These are phyloP conservation scores for Exophiala xenobiotica DNA, from an alignment of 2,329 filamentous ascomycete genomes.

Conservation along the genomic window DNA sequence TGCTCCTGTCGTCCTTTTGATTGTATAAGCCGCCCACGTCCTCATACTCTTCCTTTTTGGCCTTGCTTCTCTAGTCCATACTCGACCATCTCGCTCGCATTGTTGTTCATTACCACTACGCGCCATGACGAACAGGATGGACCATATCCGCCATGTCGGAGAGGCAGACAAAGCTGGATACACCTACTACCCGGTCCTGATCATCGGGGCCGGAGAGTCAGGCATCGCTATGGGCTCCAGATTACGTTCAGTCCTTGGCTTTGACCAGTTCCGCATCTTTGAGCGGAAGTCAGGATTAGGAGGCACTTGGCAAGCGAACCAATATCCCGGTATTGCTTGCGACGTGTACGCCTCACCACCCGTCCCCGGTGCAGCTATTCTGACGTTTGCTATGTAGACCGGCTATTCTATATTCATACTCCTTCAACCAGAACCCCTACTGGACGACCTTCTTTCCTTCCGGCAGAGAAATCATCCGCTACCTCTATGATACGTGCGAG, in stretches of 20 bases:
- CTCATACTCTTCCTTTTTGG: no score
- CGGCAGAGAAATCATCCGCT: slow-evolving; percentile 52
- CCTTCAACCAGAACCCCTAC: slow-evolving; percentile 53
- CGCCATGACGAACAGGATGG: slow-evolving; percentile 34
- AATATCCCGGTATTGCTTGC: slow-evolving; percentile 60
- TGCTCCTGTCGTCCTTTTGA: no score
- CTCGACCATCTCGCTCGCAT: no score
- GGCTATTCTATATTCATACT: slow-evolving; percentile 57
- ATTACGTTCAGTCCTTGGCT: slow-evolving; percentile 57
- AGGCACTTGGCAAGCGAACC: slow-evolving; percentile 65
- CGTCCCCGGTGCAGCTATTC: no score
- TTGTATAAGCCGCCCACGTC: no score
- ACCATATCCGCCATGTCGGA: slow-evolving; percentile 42
- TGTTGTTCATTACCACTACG: no score
- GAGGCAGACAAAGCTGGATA: slow-evolving; percentile 40
- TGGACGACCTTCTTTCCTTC: slow-evolving; percentile 53
- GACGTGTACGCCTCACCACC: slow-evolving; percentile 52
- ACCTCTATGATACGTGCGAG: slow-evolving; percentile 55
- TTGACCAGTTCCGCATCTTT: slow-evolving; percentile 61
- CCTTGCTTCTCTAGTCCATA: no score
- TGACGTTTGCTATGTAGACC: no score
- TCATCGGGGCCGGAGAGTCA: slow-evolving; percentile 63
- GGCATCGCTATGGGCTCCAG: slow-evolving; percentile 62
- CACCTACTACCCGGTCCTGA: slow-evolving; percentile 52
- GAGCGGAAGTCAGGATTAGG: slow-evolving; percentile 59